phyloP scores from a whole-genome alignment of 1,284 basidiomycete genomes.

The Pseudozyma tsukubaensis region DNA sequence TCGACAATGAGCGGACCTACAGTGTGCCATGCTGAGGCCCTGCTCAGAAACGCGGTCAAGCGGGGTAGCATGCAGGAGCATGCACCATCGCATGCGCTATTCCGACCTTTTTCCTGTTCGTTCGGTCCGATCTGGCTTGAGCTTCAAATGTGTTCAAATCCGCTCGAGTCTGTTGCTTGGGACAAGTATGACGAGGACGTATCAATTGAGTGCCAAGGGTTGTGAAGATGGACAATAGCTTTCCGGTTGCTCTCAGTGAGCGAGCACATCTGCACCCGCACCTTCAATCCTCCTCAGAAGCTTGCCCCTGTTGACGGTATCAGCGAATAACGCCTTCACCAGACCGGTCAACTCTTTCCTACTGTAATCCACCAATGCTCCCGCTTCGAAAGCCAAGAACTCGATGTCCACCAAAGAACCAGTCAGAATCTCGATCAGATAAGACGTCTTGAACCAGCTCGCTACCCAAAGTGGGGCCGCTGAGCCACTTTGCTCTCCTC shows the following conservation, averaged over 20 bases:
- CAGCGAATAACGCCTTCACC: conserved; percentile 85
- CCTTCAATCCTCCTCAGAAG: conserved; percentile 58
- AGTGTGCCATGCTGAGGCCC: too few relatives aligned
- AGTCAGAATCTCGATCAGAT: conserved; percentile 64
- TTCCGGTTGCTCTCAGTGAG: conserved; percentile 12
- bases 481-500: conserved; percentile 66
- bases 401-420: conserved; percentile 77
- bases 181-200: too few relatives aligned
- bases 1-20: too few relatives aligned
- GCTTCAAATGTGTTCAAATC: too few relatives aligned
- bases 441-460: conserved; percentile 66
- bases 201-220: background rate
- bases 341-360: conserved; percentile 84
- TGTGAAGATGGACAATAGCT: background rate
- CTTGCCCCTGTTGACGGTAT: conserved; percentile 56
- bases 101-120: too few relatives aligned
- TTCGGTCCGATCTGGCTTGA: too few relatives aligned
- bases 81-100: too few relatives aligned
- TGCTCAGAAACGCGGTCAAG: too few relatives aligned
- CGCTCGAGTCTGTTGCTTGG: too few relatives aligned
- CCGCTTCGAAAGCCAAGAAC: conserved; percentile 86
- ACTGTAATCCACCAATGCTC: conserved; percentile 89
- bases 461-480: conserved; percentile 60
- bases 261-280: conserved; percentile 34
- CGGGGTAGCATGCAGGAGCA: too few relatives aligned